Evolutionary conservation across 768 basidiomycete species (phyloP).

Genomic region (Pleurotus eryngii): DNA sequence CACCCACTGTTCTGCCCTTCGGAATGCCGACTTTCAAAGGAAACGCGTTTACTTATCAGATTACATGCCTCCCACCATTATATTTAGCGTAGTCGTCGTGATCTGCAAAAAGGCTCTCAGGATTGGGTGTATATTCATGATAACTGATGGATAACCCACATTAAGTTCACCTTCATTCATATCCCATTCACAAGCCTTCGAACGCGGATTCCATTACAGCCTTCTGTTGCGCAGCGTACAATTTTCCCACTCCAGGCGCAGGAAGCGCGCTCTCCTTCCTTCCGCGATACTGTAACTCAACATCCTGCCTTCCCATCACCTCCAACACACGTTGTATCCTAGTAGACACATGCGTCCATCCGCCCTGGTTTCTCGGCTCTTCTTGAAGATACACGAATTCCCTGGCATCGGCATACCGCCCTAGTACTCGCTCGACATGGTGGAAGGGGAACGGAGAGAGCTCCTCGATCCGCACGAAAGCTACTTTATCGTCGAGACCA

Average conservation of each 20-base stretch:
- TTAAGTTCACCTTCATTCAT: too few relatives aligned
- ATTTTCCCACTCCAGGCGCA: constrained; percentile 69
- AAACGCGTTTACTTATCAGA: too few relatives aligned
- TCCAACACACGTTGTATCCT: constrained; percentile 54
- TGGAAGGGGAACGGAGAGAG: constrained; percentile 84
- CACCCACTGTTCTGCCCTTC: too few relatives aligned
- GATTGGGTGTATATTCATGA: too few relatives aligned
- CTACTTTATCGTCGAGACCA: constrained; percentile 47
- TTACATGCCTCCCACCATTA: too few relatives aligned
- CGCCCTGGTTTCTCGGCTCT: constrained; percentile 86
- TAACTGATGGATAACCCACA: too few relatives aligned
- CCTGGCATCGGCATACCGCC: constrained; percentile 36
- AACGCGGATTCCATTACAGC: constrained; percentile 60
- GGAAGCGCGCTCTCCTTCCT: constrained; percentile 71
- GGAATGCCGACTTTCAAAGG: too few relatives aligned
- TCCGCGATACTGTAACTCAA: constrained; percentile 47
- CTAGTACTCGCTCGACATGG: constrained; percentile 43
- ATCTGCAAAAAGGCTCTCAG: too few relatives aligned
- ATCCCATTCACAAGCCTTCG: constrained; percentile 30
- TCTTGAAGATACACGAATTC: constrained; percentile 77
- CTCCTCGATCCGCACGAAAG: constrained; percentile 80
- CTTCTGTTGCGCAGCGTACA: constrained; percentile 66
- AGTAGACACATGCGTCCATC: constrained; percentile 62
- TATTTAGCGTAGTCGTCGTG: too few relatives aligned
- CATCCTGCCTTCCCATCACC: constrained; percentile 22